A percentile compares a stretch with the other conserved stretches of the same genome.
Evolutionary conservation across 2,329 filamentous ascomycete genomes (phyloP).

Genomic region (Fonsecaea pedrosoi): DNA sequence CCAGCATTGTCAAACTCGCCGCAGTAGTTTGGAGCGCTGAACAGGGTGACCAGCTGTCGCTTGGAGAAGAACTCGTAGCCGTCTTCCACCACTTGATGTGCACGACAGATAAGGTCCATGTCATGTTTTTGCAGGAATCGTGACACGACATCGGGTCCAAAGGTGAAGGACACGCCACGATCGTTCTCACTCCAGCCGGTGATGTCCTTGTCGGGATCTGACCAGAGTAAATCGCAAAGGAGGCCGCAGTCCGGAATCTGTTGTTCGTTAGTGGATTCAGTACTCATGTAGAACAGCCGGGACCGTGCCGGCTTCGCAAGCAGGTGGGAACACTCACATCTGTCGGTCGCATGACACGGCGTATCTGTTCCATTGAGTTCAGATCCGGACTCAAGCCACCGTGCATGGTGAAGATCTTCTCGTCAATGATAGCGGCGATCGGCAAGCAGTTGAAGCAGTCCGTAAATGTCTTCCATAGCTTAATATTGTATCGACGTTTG

Average conservation of each 20-base stretch:
- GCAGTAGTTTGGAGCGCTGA: constrained; percentile 98
- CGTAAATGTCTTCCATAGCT: constrained; percentile 99
- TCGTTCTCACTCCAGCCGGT: constrained; percentile 99
- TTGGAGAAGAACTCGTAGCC: constrained; percentile 99
- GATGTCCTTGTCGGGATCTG: constrained; percentile 98
- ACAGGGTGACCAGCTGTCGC: constrained; percentile 93
- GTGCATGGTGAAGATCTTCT: constrained; percentile 99
- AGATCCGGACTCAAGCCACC: constrained; percentile 95
- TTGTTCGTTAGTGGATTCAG: constrained; percentile 21
- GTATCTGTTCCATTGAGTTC: constrained; percentile 99
- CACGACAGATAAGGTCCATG: constrained; percentile 99
- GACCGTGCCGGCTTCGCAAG: not conserved
- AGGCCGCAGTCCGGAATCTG: constrained; percentile 98
- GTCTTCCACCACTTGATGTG: constrained; percentile 98
- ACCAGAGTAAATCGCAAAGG: constrained; percentile 97
- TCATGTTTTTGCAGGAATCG: constrained; percentile 98
- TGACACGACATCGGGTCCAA: constrained; percentile 95
- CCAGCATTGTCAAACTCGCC: constrained; percentile 99
- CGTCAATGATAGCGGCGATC: constrained; percentile 97
- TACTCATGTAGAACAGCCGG: not conserved
- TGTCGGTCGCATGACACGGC: constrained; percentile 96
- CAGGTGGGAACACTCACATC: constrained; percentile 73
- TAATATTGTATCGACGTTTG: constrained; percentile 99
- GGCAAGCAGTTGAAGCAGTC: constrained; percentile 99
- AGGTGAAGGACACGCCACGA: constrained; percentile 97